phyloP scores from a whole-genome alignment of 1,139 yeast species.

The Candida sanyaensis region DNA sequence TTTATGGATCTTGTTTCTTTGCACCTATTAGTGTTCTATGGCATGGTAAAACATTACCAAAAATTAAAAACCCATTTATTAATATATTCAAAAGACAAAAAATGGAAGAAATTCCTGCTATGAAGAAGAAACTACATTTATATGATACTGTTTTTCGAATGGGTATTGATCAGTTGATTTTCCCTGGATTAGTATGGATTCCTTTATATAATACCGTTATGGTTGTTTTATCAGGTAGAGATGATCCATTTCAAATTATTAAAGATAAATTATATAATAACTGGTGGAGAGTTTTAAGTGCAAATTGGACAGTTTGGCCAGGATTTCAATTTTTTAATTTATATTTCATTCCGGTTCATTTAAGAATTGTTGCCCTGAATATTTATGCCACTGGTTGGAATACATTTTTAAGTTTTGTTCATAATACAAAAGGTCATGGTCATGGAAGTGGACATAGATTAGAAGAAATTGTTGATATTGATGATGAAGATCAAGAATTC shows the following conservation, averaged over 20 bases:
- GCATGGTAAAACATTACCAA: conserved; percentile 60
- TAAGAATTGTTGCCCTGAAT: conserved; percentile 41
- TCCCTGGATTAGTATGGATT: conserved; percentile 42
- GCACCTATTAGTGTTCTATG: conserved; percentile 75
- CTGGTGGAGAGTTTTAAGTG: conserved; percentile 46
- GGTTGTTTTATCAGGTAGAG: conserved; percentile 40
- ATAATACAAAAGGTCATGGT: conserved; percentile 48
- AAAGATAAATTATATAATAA: conserved; percentile 35
- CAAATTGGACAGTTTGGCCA: conserved; percentile 50
- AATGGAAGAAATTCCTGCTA: conserved; percentile 12
- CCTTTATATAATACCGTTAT: conserved; percentile 47
- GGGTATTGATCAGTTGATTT: conserved; percentile 36
- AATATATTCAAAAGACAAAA: conserved; percentile 8
- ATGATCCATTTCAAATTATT: conserved; percentile 36
- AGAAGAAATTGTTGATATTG: conserved; percentile 45
- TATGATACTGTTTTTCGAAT: conserved; percentile 40
- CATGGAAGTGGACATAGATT: conserved; percentile 36
- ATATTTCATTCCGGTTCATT: conserved; percentile 42
- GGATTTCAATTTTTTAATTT: conserved; percentile 42
- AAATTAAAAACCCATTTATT: conserved; percentile 45
- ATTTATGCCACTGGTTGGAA: conserved; percentile 49
- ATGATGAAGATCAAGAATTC: conserved; percentile 30
- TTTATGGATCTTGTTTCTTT: conserved; percentile 77
- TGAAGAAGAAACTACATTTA: conserved; percentile 21
- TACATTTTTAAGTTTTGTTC: conserved; percentile 45